Base-by-base conservation (phyloP, 352 stramenopile genomes). In the Globisporangium acanthophoron region DNA sequence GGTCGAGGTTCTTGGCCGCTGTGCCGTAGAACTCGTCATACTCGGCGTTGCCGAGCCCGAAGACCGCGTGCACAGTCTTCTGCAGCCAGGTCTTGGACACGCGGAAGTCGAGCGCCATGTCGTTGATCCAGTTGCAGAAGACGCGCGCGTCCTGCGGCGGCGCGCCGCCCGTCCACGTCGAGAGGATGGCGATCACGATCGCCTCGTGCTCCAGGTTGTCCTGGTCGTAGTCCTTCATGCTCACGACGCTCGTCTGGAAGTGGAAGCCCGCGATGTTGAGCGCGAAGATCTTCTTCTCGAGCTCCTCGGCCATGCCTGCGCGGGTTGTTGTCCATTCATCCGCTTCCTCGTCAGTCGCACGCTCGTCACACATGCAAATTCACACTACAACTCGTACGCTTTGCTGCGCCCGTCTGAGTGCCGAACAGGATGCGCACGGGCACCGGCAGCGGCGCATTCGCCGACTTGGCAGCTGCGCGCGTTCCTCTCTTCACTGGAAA, bases 81-180 rank as follows among this genome's bases (percentile, higher is more conserved):
- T 66, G 67, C 9, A 97, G 72, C 82, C 84, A 92, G 21, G 71
- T 75, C 61, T 88, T 92, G 59, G 83, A 87, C 59, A 96, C 85
- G 21, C 88, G 87, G 64, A 97, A 97, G 71, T 97, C 88, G 39
- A 85, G 73, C 39, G 76, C 85, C 85, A 94, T 96, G 60, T 97
- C 88, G 21, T 79, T 80, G 16, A 96, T 78, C 86, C 87, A 97
- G 21, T 71, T 74, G 66, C 82, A 94, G 61, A 96, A 94, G 39
- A 91, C 63, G 11, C 73, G 70, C 21, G 84, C 84, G 52, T 88
- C 81, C 57, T 93, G 72, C 4, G 87, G 87, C 1, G 88, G 82
- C 31, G 73, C 64, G 40, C 88, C 88, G 24, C 85, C 71, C 33
- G 83, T 91, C 85, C 85, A 96, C 21, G 88, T 96, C 21, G 87